A percentile compares a stretch with the other conserved stretches of the same genome.
Conservation (phyloP, 176 grass and related monocot genomes). For the Aegilops bicornis region DNA sequence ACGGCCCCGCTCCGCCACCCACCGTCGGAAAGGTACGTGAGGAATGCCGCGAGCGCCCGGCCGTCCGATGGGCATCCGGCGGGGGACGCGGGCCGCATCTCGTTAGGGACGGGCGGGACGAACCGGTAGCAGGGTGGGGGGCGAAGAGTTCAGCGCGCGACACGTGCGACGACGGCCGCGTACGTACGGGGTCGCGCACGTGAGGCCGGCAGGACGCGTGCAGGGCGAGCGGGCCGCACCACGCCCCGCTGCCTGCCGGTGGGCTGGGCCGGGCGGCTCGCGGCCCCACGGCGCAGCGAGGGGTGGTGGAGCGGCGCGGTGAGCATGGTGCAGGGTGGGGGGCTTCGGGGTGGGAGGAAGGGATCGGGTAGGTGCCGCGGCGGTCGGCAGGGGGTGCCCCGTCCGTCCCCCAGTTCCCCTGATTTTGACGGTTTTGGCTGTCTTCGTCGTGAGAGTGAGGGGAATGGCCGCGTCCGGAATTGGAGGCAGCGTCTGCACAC, state of each 20-base stretch:
- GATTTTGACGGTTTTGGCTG: neutral
- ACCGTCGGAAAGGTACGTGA: neutral
- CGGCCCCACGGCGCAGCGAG: neutral
- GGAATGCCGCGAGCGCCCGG: neutral
- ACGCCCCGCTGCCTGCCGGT: conserved; percentile 15
- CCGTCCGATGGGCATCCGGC: conserved; percentile 27
- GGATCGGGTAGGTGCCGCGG: neutral
- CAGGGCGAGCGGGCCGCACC: conserved; percentile 8
- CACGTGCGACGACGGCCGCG: conserved; percentile 14
- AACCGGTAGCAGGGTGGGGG: neutral
- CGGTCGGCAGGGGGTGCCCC: neutral
- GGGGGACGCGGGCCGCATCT: neutral
- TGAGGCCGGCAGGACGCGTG: conserved; percentile 32
- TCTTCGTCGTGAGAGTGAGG: neutral
- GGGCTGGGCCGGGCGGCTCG: neutral
- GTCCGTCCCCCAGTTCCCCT: neutral
- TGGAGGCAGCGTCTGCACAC: neutral
- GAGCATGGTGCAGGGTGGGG: neutral
- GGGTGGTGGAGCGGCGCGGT: neutral
- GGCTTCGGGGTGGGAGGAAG: neutral
- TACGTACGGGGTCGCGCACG: conserved; percentile 25
- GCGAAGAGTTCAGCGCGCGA: neutral
- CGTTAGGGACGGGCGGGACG: neutral
- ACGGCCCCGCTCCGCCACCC: neutral
- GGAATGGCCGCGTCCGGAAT: neutral